Conservation (phyloP, 495 filamentous ascomycete species). For the Aspergillus asperescens region DNA sequence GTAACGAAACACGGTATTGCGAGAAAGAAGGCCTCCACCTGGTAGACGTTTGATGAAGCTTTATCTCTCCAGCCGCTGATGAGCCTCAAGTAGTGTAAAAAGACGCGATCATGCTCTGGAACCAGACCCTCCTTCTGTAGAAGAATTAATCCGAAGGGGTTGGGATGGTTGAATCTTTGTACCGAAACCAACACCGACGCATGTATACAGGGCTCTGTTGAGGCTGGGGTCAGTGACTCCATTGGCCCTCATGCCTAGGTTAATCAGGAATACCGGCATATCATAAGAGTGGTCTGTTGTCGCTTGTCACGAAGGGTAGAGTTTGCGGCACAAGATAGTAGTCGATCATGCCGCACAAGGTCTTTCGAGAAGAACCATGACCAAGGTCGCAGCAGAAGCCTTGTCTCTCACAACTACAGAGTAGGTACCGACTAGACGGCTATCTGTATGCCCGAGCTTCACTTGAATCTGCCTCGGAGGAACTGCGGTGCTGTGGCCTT, state of each 20-base stretch:
- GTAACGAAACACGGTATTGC: neutral
- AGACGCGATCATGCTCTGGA: too few relatives aligned
- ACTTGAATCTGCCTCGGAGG: neutral
- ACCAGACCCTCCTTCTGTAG: too few relatives aligned
- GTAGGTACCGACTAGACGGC: neutral
- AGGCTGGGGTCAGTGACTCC: neutral
- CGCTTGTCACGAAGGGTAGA: neutral
- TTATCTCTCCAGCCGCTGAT: too few relatives aligned
- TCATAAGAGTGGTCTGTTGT: conserved; percentile 3
- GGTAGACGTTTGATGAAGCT: too few relatives aligned
- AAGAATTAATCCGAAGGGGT: too few relatives aligned
- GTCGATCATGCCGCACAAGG: neutral
- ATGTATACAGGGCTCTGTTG: too few relatives aligned
- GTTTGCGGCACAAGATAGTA: neutral
- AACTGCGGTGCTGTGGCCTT: too few relatives aligned
- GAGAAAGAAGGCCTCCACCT: neutral
- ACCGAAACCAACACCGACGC: too few relatives aligned
- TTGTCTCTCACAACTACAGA: neutral
- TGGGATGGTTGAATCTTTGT: too few relatives aligned
- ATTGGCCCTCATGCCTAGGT: neutral
- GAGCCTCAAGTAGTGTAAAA: too few relatives aligned
- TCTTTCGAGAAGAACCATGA: neutral
- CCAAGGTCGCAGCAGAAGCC: neutral
- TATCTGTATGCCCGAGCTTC: neutral
- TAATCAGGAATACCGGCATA: conserved; percentile 1